Conservation (phyloP, 2,329 filamentous ascomycete species). For the Fusarium tanahbumbuense region DNA sequence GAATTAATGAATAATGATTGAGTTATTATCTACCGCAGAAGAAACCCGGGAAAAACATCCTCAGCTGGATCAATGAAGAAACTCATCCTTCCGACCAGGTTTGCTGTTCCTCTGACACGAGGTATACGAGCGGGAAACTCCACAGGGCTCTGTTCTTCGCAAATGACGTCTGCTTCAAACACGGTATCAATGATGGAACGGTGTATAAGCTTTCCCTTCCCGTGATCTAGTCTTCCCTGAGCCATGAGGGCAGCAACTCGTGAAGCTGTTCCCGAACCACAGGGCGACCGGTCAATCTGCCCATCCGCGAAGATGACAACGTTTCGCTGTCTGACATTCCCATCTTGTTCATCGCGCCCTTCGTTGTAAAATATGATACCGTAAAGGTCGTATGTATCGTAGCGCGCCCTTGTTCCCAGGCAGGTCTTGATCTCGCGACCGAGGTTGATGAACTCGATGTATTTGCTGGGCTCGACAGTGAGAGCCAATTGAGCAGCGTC, state of each 20-base stretch:
- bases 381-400: conserved; percentile 23
- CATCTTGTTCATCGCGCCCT: neutral
- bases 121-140: conserved; percentile 34
- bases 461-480: conserved; percentile 11
- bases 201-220: conserved; percentile 7
- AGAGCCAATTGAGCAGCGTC: conserved; percentile 23
- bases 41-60: conserved; percentile 23
- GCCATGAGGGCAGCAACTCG: conserved; percentile 31
- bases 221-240: neutral
- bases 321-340: conserved; percentile 26
- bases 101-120: conserved; percentile 27
- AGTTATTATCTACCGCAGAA: conserved; percentile 4
- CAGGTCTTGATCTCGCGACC: conserved; percentile 34
- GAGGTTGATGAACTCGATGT: conserved; percentile 29
- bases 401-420: conserved; percentile 12
- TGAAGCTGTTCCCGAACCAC: conserved; percentile 43
- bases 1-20: conserved; percentile 17
- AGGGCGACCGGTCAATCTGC: conserved; percentile 44
- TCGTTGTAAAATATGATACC: conserved; percentile 35
- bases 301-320: conserved; percentile 46
- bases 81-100: conserved; percentile 30
- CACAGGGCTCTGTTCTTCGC: conserved; percentile 21
- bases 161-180: conserved; percentile 33
- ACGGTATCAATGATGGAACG: conserved; percentile 20
- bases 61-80: conserved; percentile 36